Base-by-base conservation (phyloP, 129 eudicot genomes). In the Flaveria brownii region DNA sequence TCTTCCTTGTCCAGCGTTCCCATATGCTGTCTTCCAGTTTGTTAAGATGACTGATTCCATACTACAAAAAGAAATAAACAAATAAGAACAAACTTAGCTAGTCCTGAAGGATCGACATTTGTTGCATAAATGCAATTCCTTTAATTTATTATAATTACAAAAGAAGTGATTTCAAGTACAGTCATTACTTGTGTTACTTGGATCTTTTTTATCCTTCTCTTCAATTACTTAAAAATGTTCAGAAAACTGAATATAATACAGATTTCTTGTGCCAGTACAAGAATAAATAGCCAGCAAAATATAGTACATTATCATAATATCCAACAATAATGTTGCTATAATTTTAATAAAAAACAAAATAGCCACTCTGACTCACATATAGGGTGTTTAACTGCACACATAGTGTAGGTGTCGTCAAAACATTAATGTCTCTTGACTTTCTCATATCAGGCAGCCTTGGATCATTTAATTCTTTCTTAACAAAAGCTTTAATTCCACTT, bases 11-110 rank as follows among this genome's bases (percentile, higher is more conserved):
- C 99, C 99, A 95, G 55, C 89, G 90, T 78, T 89, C 96, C 91
- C 88, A 91, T 82, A 95, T 95, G 89, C 96, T 95, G 76, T 91
- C 99, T 86, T 95, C 99, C 89, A 95, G 77, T 79, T 84, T 91
- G 81, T 80, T 91, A 74, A 95, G 89, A 72, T 95, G 99, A 78
- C 94, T 88, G 78, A 95, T 83, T 20, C 86, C 97, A 83, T 91
- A 91, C 99, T 95, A 80, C 74, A 42, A 18, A 26, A 11, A 59
- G 6, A 61, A 61, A 61, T 2, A 26, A 25, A 51, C 71, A 25
- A 74, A 75, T 45, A 64, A 54, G 78, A 10, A 63, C 16, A 62
- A 65, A 22, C 72, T 78, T 22, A 71, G 72, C 72, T 70, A 60
- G 46, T 78, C 56, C 25, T 66, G 13, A 65, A 36, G 54, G 66